Evolutionary conservation across 352 stramenopile genomes (phyloP), one percentile per base, ranked within the genome.

Genomic region (Globisporangium perplexum): DNA sequence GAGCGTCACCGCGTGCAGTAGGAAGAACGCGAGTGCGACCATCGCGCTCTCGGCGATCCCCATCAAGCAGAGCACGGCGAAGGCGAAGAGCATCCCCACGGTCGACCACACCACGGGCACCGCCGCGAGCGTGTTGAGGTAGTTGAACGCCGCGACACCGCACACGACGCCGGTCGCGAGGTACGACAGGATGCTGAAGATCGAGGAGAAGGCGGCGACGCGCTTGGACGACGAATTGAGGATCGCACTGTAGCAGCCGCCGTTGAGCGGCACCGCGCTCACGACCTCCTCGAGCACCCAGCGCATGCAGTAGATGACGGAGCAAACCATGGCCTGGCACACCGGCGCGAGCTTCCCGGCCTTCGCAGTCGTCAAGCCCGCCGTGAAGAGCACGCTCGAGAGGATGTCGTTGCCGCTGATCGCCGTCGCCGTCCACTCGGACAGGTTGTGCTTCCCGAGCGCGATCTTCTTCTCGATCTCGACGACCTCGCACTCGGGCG

Each of bases 381-480:
- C 58, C 23, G 71, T 79, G 53, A 91, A 92, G 42, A 93, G 74
- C 43, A 82, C 86, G 56, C 76, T 93, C 39, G 72, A 89, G 6
- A 94, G 59, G 48, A 96, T 90, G 58, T 96, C 84, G 62, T 96
- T 96, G 4, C 87, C 87, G 38, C 74, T 85, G 62, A 96, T 95
- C 6, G 80, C 75, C 5, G 87, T 96, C 1, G 83, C 72, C n/a
- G 75, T 53, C 67, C 83, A 90, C 61, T 93, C 77, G n/a, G 62
- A 58, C 24, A 95, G 62, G 11, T 71, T 62, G 41, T 65, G 42
- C 39, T 73, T 72, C 28, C 38, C 28, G 5, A n/a, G 15, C 10
- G 48, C 28, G 11, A 69, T 44, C 41, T 65, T 53, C 3, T 57
- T 23, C 8, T 33, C 47, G 43, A 73, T 66, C 11, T 18, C 44